These are phyloP conservation scores for Pyrenochaeta sp. DNA, from an alignment of 2,329 filamentous ascomycete species.

Conservation along the genomic window DNA sequence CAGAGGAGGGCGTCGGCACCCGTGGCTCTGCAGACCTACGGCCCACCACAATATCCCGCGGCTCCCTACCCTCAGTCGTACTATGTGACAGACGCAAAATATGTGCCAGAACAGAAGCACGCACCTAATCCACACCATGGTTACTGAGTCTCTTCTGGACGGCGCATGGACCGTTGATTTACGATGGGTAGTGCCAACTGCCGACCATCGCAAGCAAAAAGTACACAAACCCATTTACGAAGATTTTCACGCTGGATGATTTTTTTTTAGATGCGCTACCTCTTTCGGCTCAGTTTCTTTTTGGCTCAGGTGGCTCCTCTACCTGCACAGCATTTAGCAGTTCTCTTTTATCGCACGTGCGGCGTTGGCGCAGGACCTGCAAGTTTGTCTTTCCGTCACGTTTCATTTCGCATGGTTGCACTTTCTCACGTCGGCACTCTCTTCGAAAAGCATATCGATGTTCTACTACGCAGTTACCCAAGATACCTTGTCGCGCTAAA, in stretches of 20 bases:
- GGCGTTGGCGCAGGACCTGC: not conserved
- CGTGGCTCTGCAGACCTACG: constrained; percentile 36
- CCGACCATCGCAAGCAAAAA: constrained; percentile 3
- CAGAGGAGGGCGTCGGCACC: constrained; percentile 43
- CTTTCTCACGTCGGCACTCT: not conserved
- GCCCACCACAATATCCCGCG: constrained; percentile 30
- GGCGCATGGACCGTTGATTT: not conserved
- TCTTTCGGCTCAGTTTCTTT: constrained; percentile 12
- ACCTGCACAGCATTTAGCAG: constrained; percentile 1
- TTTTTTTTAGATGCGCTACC: constrained; percentile 30
- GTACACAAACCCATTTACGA: constrained; percentile 18
- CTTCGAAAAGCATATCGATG: not conserved
- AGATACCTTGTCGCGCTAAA: constrained; percentile 8
- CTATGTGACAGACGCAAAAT: constrained; percentile 43
- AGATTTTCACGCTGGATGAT: constrained; percentile 20
- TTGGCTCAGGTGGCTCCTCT: constrained; percentile 17
- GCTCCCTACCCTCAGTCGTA: constrained; percentile 36
- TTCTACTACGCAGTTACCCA: not conserved
- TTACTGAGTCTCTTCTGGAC: constrained; percentile 6
- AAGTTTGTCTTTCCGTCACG: not conserved
- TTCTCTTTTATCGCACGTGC: not conserved
- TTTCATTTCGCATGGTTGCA: not conserved
- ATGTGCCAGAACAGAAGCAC: constrained; percentile 23
- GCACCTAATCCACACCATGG: constrained; percentile 14
- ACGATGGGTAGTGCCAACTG: not conserved